Evolutionary conservation across 352 stramenopile species (phyloP), one percentile per base, ranked within the genome.

Genomic region (Pythium guiyangense): DNA sequence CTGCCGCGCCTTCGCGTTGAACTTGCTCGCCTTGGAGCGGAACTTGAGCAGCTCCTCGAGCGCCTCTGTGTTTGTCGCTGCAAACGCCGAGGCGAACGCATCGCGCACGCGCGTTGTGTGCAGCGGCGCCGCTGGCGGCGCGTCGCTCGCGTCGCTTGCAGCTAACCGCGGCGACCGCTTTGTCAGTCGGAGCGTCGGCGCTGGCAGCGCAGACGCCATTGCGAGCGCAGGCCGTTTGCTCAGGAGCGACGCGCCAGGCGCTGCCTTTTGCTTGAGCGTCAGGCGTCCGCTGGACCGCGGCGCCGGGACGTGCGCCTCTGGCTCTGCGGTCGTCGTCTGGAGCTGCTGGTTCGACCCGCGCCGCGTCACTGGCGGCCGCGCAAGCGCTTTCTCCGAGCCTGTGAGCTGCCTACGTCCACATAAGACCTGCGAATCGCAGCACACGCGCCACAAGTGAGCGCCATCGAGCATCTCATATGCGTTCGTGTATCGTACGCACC

Each of bases 21-120:
- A 91, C 49, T 89, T 91, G 49, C 82, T 87, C 25, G 80, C 73
- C 49, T 88, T 89, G 34, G 68, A 48, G 22, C 73, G 67, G 27
- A 83, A 77, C 49, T 79, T 66, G n/a, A 89, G 62, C 52, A 85
- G 47, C 52, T 77, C 61, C 43, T 88, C 67, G 1, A 88, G 64
- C n/a, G 73, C 60, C 8, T 67, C 47, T n/a, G 77, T 20, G 22
- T 60, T 72, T 26, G 84, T 66, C 0, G 59, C 35, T 18, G 61
- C 49, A 48, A 87, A 83, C 53, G 31, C 69, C 31, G 58, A 55
- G 1, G 50, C 27, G 45, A 86, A 83, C 18, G 52, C 63, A 11
- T 79, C 62, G 27, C 59, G 64, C 35, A 85, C 54, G 26, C 71
- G 70, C 18, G 51, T 49, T 17, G n/a, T 31, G 27, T 17, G 20